Evolutionary conservation across 768 basidiomycete genomes (phyloP).

Genomic region (Mycena metata): DNA sequence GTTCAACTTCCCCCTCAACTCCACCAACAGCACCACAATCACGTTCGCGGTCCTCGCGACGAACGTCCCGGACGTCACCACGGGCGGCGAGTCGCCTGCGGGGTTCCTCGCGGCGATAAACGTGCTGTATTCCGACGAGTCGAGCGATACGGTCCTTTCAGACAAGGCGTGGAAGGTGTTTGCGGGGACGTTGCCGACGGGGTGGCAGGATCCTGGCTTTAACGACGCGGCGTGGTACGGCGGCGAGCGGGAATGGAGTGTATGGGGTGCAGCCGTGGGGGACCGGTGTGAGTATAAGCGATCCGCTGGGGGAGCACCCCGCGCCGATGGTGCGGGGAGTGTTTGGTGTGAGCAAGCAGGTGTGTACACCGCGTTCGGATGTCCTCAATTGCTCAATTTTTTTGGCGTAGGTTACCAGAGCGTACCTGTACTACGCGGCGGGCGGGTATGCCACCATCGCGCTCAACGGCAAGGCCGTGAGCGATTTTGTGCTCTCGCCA

Average conservation of each 20-base stretch:
- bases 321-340: slow-evolving; percentile 45
- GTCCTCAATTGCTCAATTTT: too few relatives aligned
- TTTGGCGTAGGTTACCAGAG: slow-evolving; percentile 39
- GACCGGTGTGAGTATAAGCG: slow-evolving; percentile 38
- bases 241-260: slow-evolving; percentile 37
- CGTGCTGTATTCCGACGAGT: slow-evolving; percentile 44
- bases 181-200: slow-evolving; percentile 12
- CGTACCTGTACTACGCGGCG: slow-evolving; percentile 46
- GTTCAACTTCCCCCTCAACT: slow-evolving; percentile 32
- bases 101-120: slow-evolving; percentile 43
- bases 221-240: slow-evolving; percentile 44
- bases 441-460: slow-evolving; percentile 48
- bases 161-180: slow-evolving; percentile 42
- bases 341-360: slow-evolving; percentile 36
- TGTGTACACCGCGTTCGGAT: not conserved
- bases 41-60: slow-evolving; percentile 42
- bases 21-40: not conserved
- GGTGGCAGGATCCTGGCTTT: slow-evolving; percentile 39
- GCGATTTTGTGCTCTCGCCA: slow-evolving; percentile 45
- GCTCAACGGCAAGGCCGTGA: slow-evolving; percentile 45
- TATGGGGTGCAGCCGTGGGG: slow-evolving; percentile 45
- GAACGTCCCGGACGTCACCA: slow-evolving; percentile 40
- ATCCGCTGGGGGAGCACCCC: slow-evolving; percentile 47
- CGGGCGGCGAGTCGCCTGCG: slow-evolving; percentile 40
- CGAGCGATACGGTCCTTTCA: slow-evolving; percentile 31